Evolutionary conservation across 371 early-diverging fungal species (phyloP).

Genomic region (Zancudomyces culisetae): DNA sequence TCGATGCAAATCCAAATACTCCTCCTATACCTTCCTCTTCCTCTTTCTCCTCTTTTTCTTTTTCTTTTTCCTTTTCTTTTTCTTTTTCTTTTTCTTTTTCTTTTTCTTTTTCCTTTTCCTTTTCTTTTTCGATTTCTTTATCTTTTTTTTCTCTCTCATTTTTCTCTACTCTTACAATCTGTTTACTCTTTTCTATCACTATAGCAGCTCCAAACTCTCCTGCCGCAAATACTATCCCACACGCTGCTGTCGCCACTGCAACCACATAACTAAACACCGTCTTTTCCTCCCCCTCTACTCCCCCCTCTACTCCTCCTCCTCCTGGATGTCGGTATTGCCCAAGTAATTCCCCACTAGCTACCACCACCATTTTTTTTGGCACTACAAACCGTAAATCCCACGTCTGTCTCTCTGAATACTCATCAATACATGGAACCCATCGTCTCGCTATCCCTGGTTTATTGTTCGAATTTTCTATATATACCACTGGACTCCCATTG

Average conservation of each 20-base stretch:
- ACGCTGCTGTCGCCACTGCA: slow-evolving; percentile 41
- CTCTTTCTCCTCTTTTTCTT: not conserved
- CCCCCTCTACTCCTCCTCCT: not conserved
- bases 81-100: not conserved
- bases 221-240: slow-evolving; percentile 48
- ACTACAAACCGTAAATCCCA: slow-evolving; percentile 78
- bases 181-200: too few relatives aligned
- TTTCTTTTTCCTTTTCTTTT: not conserved
- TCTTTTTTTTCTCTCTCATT: not conserved
- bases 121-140: slow-evolving; percentile 12
- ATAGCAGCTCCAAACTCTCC: slow-evolving; percentile 42
- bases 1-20: slow-evolving; percentile 40
- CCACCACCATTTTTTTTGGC: slow-evolving; percentile 18
- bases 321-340: slow-evolving; percentile 9
- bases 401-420: slow-evolving; percentile 46
- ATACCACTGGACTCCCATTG: slow-evolving; percentile 37
- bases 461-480: slow-evolving; percentile 55
- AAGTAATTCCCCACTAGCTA: slow-evolving; percentile 14
- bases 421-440: slow-evolving; percentile 82
- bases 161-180: slow-evolving; percentile 12
- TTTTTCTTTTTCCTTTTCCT: slow-evolving; percentile 2
- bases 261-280: slow-evolving; percentile 41
- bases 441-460: slow-evolving; percentile 49
- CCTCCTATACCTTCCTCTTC: slow-evolving; percentile 19
- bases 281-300: too few relatives aligned